Percentiles rank a stretch among this genome's conserved stretches.
These are phyloP conservation scores for Cercophora samala DNA, from an alignment of 495 filamentous ascomycete species.

Conservation along the genomic window DNA sequence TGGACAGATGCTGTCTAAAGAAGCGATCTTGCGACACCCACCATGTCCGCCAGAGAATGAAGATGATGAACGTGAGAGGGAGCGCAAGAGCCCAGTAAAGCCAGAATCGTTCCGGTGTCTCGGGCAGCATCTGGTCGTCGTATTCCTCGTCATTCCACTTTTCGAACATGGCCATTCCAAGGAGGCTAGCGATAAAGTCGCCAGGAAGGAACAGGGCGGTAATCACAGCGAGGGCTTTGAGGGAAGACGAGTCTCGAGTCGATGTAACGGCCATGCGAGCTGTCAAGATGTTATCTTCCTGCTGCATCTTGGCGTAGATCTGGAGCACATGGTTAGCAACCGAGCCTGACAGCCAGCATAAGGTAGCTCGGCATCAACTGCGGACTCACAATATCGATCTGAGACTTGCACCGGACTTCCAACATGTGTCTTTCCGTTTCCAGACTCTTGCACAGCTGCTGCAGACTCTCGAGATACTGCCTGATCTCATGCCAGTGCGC, in stretches of 20 bases:
- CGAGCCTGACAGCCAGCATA: no score
- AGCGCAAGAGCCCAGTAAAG: conserved; percentile 37
- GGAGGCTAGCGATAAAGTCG: conserved; percentile 37
- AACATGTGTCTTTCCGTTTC: conserved; percentile 37
- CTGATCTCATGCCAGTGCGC: conserved; percentile 37
- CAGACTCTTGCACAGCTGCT: conserved; percentile 36
- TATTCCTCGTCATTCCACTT: conserved; percentile 26
- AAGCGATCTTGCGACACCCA: conserved; percentile 37
- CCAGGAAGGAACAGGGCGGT: conserved; percentile 36
- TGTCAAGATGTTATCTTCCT: conserved; percentile 37
- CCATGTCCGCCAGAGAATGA: conserved; percentile 34
- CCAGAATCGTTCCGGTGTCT: conserved; percentile 32
- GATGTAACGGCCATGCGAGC: conserved; percentile 39
- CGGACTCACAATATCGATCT: conserved; percentile 30
- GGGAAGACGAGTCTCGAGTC: conserved; percentile 35
- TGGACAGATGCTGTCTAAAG: conserved; percentile 34
- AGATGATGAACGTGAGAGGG: conserved; percentile 33
- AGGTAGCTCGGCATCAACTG: no score
- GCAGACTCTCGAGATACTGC: conserved; percentile 35
- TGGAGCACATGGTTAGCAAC: not conserved
- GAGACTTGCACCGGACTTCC: conserved; percentile 33
- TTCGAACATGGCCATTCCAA: conserved; percentile 37
- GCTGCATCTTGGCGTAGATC: conserved; percentile 38
- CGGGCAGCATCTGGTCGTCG: conserved; percentile 20
- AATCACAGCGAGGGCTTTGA: conserved; percentile 37